Base-by-base conservation (phyloP, 768 basidiomycete genomes). In the Auricularia auricula-judae region DNA sequence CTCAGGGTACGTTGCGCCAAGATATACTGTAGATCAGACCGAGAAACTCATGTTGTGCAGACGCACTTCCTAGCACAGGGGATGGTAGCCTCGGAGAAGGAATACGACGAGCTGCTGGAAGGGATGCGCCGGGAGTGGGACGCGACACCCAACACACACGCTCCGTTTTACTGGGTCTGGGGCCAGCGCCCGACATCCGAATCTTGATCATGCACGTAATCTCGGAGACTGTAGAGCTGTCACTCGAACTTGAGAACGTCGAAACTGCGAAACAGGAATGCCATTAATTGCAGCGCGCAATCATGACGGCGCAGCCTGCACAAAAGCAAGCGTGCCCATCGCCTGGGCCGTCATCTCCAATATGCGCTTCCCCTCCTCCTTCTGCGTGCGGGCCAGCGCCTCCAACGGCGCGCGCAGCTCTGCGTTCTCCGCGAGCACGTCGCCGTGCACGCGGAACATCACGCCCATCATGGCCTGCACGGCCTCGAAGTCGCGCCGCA, bases 401-500 rank as follows among this genome's bases (percentile, higher is more conserved):
- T 85, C 79, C 71, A 99, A 69, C 21, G 79, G 79, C 3, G 71
- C 72, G 63, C 76, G 75, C 66, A 95, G 70, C 73, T 93, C 93
- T 10, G 74, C 72, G 71, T 91, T 91, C 23, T 78, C 80, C 36
- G 93, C 79, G 36, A 98, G 76, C 0, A 86, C 77, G 64, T 98
- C 94, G 3, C 87, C 88, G 71, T 98, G 95, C 62, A 90, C 80
- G 18, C 84, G 84, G 51, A 98, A 76, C 73, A 97, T 93, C 1
- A 96, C 88, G 67, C 80, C 86, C 69, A 93, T 81, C 71, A 95
- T 80, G 1, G 94, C 83, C 74, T 98, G 93, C 3, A 96, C 90
- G 12, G 93, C 94, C 74, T 99, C 97, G 71, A 97, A 98, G 76
- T 99, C 97, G 60, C 84, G 84, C 68, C 86, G 91, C 5, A 89